Base-by-base conservation (phyloP, 345 rosid genomes). In the Salix caprea region DNA sequence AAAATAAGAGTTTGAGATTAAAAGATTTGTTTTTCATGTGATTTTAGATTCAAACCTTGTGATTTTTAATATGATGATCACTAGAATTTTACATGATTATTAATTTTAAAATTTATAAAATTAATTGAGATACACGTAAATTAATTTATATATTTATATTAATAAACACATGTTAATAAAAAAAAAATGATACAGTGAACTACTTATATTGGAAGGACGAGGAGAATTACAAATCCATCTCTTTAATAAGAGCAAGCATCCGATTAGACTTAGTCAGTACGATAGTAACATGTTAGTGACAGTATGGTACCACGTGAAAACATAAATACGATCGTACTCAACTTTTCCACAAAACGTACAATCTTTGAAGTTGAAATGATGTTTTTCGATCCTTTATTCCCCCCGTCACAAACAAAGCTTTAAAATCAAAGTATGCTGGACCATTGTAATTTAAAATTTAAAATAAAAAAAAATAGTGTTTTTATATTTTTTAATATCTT, bases 91-190 rank as follows among this genome's bases (percentile, higher is more conserved):
- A 34, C 0, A 34, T 34, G 0, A 34, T 34, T 34, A 34, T 34
- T 34, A 34, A 34, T 34, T 34, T 34, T 0, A 34, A 34, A 34
- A 34, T 34, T 4, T 34, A 34, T 34, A 34, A 5, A 34, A 34
- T 34, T 34, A 34, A 0, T 34, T 34, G 0, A 34, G 1, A 0
- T 34, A 34, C 37, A 32, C 5, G 0, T 0, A 32, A 4, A 32
- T 0, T 32, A 32, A 4, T 32, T 32, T 4, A 0, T 32, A 4
- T 32, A 32, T 32, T 32, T 32, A 32, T 32, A 4, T 32, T 32
- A 32, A 32, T 32, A 32, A 30, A 30, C 32, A 30, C 32, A 30
- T 30, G 32, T 30, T 3, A 30, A 30, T 30, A 30, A 3, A 32
- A 34, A 34, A n/a, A 34, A 34, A 34, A 5, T 5, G 37, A 34